Conservation (phyloP, 805 yeast genomes). For the Nakazawaea wickerhamii region DNA sequence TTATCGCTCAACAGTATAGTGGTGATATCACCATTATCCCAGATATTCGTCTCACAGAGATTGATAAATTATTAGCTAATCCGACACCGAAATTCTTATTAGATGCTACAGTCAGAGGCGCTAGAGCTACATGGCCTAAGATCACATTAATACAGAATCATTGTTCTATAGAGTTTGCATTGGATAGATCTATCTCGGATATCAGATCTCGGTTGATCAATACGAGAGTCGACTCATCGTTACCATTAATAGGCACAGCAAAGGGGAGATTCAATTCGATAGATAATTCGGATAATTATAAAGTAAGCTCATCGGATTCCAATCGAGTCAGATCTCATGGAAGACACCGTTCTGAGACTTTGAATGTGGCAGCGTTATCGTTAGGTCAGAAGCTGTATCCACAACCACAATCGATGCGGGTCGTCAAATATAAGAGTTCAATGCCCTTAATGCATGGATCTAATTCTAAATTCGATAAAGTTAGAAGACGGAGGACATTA, state of each 20-base stretch:
- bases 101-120: slow-evolving; percentile 73
- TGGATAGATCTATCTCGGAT: slow-evolving; percentile 72
- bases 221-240: slow-evolving; percentile 1
- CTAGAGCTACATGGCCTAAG: slow-evolving; percentile 92
- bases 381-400: neutral
- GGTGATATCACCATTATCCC: slow-evolving; percentile 95
- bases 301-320: slow-evolving; percentile 1
- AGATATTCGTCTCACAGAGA: slow-evolving; percentile 53
- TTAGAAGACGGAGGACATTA: slow-evolving; percentile 1
- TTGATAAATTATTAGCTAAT: slow-evolving; percentile 62
- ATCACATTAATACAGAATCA: slow-evolving; percentile 80
- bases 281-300: neutral
- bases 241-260: slow-evolving; percentile 3
- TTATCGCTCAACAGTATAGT: slow-evolving; percentile 79
- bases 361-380: neutral
- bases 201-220: slow-evolving; percentile 58
- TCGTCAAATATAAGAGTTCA: slow-evolving; percentile 2
- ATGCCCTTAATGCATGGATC: slow-evolving; percentile 7
- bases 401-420: neutral
- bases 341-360: slow-evolving; percentile 11
- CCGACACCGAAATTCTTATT: slow-evolving; percentile 76
- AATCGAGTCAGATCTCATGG: neutral
- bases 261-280: no score
- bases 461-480: neutral
- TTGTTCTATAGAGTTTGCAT: slow-evolving; percentile 82